A percentile compares a stretch with the other conserved stretches of the same genome.
These are phyloP conservation scores for Globisporangium rhizosaccharum DNA, from an alignment of 352 stramenopile genomes.

Conservation along the genomic window DNA sequence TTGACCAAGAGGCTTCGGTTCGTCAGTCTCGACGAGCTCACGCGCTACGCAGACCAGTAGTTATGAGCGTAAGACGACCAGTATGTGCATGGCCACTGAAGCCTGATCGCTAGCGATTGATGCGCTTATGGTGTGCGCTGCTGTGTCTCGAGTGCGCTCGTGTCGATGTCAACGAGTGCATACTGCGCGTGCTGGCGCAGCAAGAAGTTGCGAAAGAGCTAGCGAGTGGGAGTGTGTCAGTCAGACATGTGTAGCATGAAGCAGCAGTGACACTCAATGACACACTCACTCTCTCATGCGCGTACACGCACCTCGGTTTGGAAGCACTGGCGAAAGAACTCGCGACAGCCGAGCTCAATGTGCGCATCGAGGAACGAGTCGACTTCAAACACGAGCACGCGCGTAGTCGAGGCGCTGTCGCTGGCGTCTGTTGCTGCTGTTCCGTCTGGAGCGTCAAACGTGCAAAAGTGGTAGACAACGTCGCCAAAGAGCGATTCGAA, in stretches of 20 bases:
- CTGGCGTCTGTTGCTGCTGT: conserved; percentile 6
- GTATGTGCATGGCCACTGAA: too few species aligned
- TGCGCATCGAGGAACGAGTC: conserved; percentile 58
- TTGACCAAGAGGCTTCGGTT: conserved; percentile 54
- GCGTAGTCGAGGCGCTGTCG: too few species aligned
- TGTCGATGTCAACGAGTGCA: conserved; percentile 4
- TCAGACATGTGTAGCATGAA: not conserved
- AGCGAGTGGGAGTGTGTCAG: not conserved
- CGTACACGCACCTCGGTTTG: conserved; percentile 44
- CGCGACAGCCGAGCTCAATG: conserved; percentile 64
- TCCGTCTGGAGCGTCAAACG: conserved; percentile 19
- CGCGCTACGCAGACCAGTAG: conserved; percentile 14
- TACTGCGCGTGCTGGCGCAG: conserved; percentile 46
- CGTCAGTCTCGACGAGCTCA: conserved; percentile 64
- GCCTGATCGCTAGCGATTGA: not conserved
- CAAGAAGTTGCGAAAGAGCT: conserved; percentile 59
- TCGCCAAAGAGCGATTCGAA: conserved; percentile 63
- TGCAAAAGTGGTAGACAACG: conserved; percentile 55
- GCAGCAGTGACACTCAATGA: not conserved
- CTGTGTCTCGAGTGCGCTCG: not conserved
- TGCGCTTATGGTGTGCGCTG: not conserved
- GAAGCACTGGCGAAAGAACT: conserved; percentile 78
- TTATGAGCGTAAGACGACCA: conserved; percentile 2
- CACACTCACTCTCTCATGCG: not conserved
- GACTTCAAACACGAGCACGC: conserved; percentile 44